Base-by-base conservation (phyloP, 164 flowering plant species). In the Aristolochia californica region DNA sequence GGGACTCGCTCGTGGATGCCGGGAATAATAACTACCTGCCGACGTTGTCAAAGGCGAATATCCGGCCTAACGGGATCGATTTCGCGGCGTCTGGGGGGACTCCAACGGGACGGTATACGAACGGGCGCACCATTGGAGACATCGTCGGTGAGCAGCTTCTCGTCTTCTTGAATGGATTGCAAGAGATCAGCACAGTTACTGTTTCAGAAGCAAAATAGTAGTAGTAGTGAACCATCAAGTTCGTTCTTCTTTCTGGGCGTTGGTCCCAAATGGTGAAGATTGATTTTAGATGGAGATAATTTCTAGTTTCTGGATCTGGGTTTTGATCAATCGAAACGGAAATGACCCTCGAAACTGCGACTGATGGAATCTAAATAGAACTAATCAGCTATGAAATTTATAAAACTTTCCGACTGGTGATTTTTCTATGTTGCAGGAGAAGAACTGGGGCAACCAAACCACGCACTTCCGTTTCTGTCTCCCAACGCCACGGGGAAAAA, bases 1-100 rank as follows among this genome's bases (percentile, higher is more conserved):
- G 99, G 2, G 99, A 93, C 68, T 93, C 99, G 3, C 74, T 89
- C 1, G 99, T 89, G 1, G 99, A 93, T 64, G 91, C 96, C 0
- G 96, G 99, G 12, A 89, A 93, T 54, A 93, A 93, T 45, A 93
- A 93, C 59, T 93, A 70, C 62, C 60, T 93, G 1, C 68, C 72
- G 0, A 88, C 98, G 0, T 66, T 91, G 70, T 83, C 98, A 7
- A 87, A 70, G 68, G 98, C 95, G 0, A 70, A 89, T 66, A 72
- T 77, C 21, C 30, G 28, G 11, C 99, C 97, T 0, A 93, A 89
- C 57, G 99, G 99, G 1, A 85, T 93, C 18, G 96, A 89, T 74
- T 93, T 89, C 56, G 57, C 62, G 48, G 75, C 90, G 2, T 81
- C 82, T 2, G 79, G 81, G 0, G 99, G 98, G 17, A 79, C 55